Percentiles rank a stretch among this genome's conserved stretches.
These are phyloP conservation scores for Scheffersomyces parashehatae DNA, from an alignment of 1,139 yeast genomes.

Conservation along the genomic window DNA sequence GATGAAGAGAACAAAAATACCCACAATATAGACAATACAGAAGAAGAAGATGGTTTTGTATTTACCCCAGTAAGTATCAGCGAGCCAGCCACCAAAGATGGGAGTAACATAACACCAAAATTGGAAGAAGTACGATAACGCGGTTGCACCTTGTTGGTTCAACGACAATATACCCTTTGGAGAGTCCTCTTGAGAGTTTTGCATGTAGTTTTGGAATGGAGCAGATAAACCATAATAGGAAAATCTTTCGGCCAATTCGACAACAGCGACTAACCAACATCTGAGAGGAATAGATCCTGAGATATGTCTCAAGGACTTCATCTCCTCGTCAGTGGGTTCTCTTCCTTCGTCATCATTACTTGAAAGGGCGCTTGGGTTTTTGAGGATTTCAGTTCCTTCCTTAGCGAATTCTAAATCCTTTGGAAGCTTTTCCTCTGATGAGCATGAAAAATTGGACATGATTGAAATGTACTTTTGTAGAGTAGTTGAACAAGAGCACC, in stretches of 20 bases:
- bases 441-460: background rate
- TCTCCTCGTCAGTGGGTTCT: constrained; percentile 19
- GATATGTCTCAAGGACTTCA: constrained; percentile 19
- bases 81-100: constrained; percentile 22
- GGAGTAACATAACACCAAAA: constrained; percentile 26
- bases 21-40: constrained; percentile 57
- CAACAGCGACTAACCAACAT: constrained; percentile 23
- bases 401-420: background rate
- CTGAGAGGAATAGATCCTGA: constrained; percentile 22
- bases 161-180: constrained; percentile 65
- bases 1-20: constrained; percentile 62
- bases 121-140: constrained; percentile 22
- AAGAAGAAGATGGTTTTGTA: constrained; percentile 40
- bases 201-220: constrained; percentile 78
- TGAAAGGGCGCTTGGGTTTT: background rate
- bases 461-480: background rate
- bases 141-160: constrained; percentile 49
- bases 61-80: constrained; percentile 23
- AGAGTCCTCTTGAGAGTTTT: constrained; percentile 41
- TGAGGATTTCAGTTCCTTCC: background rate
- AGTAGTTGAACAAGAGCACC: background rate
- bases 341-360: constrained; percentile 13
- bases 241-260: constrained; percentile 23
- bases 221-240: constrained; percentile 47
- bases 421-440: background rate